Percentiles rank a stretch among this genome's conserved stretches.
phyloP scores from a whole-genome alignment of 169 alveolate species.

The Cardiosporidium cionae region DNA sequence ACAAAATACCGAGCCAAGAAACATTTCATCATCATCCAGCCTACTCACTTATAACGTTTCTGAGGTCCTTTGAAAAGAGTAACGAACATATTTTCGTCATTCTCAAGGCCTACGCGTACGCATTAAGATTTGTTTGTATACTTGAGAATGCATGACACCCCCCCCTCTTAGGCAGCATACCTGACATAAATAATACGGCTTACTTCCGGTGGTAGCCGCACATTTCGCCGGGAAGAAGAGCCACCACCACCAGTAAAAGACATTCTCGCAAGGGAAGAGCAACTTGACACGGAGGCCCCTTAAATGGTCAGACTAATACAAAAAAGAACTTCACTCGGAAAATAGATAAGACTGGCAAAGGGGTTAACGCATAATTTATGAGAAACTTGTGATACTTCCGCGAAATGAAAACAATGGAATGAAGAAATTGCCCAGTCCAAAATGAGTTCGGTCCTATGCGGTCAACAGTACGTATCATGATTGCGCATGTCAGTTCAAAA shows the following conservation, averaged over 20 bases:
- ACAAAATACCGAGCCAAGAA: no score
- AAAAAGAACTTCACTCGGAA: neutral
- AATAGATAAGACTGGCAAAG: neutral
- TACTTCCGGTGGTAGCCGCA: conserved; percentile 69
- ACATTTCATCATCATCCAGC: no score
- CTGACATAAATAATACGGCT: conserved; percentile 68
- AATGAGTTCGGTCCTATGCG: no score
- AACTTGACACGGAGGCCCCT: neutral
- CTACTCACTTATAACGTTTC: no score
- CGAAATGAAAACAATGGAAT: neutral
- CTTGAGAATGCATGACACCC: no score
- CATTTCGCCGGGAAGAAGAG: neutral
- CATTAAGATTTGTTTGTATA: no score
- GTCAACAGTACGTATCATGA: no score
- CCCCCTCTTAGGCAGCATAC: no score
- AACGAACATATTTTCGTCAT: no score
- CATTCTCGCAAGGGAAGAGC: neutral
- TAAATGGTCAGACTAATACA: neutral
- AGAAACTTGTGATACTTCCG: neutral
- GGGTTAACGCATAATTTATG: conserved; percentile 1
- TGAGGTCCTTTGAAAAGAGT: no score
- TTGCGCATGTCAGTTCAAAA: no score
- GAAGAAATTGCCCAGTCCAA: neutral
- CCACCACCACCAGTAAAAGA: neutral
- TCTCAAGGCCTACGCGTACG: no score